Evolutionary conservation across 106 monocot species (phyloP).

Genomic region (Gastrodia elata): DNA sequence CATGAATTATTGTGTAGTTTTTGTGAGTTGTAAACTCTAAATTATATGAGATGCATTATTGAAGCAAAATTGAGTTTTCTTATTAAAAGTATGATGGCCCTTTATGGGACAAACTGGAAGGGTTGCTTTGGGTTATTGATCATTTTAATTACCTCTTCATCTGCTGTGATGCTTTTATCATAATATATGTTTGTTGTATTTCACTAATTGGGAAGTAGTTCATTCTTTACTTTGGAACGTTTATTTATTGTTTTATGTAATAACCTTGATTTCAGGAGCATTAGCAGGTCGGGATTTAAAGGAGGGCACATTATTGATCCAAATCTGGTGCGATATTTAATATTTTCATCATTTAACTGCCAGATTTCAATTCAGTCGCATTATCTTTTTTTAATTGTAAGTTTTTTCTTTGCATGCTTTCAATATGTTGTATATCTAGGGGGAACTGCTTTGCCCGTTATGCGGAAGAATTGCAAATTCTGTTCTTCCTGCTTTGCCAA

Average conservation of each 20-base stretch:
- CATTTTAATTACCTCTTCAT: background rate
- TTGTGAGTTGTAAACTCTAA: background rate
- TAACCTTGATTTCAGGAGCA: constrained; percentile 26
- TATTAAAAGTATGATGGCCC: background rate
- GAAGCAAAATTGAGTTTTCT: background rate
- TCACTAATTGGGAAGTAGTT: background rate
- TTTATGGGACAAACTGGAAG: background rate
- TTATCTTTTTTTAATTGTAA: constrained; percentile 1
- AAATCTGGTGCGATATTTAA: constrained; percentile 39
- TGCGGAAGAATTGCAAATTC: constrained; percentile 93
- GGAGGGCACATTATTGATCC: constrained; percentile 75
- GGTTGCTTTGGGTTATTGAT: background rate
- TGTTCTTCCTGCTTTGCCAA: constrained; percentile 39
- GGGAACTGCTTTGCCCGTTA: constrained; percentile 86
- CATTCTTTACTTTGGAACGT: background rate
- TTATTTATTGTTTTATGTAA: background rate
- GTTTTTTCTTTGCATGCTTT: background rate
- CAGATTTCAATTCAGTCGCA: constrained; percentile 5
- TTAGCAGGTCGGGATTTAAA: constrained; percentile 72
- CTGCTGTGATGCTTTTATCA: background rate
- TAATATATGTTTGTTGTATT: background rate
- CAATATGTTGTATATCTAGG: constrained; percentile 28
- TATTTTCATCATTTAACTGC: background rate
- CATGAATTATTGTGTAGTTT: background rate
- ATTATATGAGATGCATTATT: background rate